A percentile compares a stretch with the other conserved stretches of the same genome.
phyloP scores from a whole-genome alignment of 257 asterid species.

The Gynochthodes officinalis region DNA sequence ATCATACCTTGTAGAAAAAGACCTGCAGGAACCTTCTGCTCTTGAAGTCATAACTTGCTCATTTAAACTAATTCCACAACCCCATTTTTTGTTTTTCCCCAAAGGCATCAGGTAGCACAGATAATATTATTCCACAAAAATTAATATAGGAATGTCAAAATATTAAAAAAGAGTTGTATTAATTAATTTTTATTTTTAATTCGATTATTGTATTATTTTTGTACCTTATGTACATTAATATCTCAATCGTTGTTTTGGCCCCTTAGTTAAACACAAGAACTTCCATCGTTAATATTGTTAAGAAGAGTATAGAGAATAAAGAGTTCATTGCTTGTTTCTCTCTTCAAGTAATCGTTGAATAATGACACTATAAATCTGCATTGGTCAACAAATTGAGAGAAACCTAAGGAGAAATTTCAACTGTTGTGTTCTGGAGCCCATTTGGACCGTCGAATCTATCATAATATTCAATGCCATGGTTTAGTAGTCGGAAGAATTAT shows the following conservation, averaged over 20 bases:
- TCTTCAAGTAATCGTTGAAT: constrained; percentile 6
- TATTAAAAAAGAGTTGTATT: too few relatives aligned
- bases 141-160: too few relatives aligned
- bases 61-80: background rate
- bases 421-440: background rate
- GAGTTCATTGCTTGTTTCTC: background rate
- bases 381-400: background rate
- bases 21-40: background rate
- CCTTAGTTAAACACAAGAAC: background rate
- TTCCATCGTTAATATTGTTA: background rate
- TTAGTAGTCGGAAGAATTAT: constrained; percentile 3
- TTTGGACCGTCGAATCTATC: constrained; percentile 1
- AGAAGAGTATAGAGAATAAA: background rate
- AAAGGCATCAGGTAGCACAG: too few relatives aligned
- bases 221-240: background rate
- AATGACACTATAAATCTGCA: background rate
- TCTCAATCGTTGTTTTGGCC: background rate
- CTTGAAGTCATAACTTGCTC: background rate
- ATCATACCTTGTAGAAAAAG: background rate
- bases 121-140: too few relatives aligned
- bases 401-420: background rate
- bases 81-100: too few relatives aligned
- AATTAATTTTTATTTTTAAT: too few relatives aligned
- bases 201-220: too few relatives aligned
- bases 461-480: background rate